Percentiles rank a stretch among this genome's conserved stretches.
Conservation (phyloP, 306 rosid species). For the Crataegus laevigata region DNA sequence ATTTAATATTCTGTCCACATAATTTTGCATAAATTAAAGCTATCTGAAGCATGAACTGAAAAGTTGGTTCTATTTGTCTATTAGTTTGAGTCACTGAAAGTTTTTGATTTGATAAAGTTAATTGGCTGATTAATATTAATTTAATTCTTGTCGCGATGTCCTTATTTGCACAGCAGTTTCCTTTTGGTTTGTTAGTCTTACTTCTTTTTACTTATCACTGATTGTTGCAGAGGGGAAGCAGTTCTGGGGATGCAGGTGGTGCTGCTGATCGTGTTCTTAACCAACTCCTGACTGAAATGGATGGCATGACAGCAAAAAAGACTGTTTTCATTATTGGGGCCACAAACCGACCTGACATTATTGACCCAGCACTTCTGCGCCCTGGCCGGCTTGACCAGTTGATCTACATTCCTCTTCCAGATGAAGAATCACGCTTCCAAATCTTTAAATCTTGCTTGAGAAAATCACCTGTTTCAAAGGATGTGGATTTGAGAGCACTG, state of each 20-base stretch:
- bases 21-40: neutral
- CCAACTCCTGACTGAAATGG: constrained; percentile 56
- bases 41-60: neutral
- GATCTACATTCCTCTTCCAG: constrained; percentile 60
- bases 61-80: neutral
- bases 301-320: constrained; percentile 50
- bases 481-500: constrained; percentile 46
- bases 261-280: constrained; percentile 52
- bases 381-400: constrained; percentile 56
- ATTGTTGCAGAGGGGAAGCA: constrained; percentile 37
- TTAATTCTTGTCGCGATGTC: neutral
- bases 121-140: neutral
- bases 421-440: constrained; percentile 44
- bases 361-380: constrained; percentile 51
- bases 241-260: constrained; percentile 51
- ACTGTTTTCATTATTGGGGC: constrained; percentile 56
- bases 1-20: neutral
- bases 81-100: neutral
- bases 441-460: constrained; percentile 55
- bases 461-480: constrained; percentile 45
- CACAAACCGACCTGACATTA: constrained; percentile 51
- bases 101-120: neutral
- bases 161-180: neutral
- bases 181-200: neutral
- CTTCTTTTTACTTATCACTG: neutral